phyloP scores from a whole-genome alignment of 176 grass and related monocot species.

The Triticum timopheevii region DNA sequence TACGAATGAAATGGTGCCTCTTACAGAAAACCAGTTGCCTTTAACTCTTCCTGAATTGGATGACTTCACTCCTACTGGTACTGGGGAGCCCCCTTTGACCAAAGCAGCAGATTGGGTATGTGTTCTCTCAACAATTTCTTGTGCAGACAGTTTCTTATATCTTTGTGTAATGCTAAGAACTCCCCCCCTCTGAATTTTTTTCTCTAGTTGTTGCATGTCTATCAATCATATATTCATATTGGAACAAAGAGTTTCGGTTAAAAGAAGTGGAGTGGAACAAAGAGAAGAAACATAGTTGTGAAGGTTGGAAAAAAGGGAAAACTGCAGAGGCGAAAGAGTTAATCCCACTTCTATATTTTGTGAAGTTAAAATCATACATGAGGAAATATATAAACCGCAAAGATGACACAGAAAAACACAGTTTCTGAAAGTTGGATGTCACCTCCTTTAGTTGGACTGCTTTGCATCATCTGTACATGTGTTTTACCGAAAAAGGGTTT shows the following conservation, averaged over 20 bases:
- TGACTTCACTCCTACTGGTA: constrained; percentile 95
- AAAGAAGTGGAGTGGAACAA: not conserved
- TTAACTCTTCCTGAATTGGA: constrained; percentile 93
- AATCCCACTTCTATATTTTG: constrained; percentile 4
- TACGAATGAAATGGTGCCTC: constrained; percentile 68
- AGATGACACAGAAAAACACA: not conserved
- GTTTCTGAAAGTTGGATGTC: not conserved
- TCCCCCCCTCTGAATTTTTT: not conserved
- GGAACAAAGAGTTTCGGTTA: too few relatives aligned
- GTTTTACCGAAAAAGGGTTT: too few relatives aligned
- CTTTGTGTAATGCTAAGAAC: constrained; percentile 15
- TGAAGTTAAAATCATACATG: not conserved
- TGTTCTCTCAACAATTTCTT: constrained; percentile 7
- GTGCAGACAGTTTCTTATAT: not conserved
- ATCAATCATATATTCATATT: not conserved
- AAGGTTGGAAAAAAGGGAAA: not conserved
- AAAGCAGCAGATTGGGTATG: constrained; percentile 93
- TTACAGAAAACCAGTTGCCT: constrained; percentile 76
- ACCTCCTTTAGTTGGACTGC: not conserved
- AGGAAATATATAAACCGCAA: not conserved
- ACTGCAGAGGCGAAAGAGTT: not conserved
- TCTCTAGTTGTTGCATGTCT: not conserved
- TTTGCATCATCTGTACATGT: not conserved
- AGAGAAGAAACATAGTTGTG: not conserved
- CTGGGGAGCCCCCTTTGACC: constrained; percentile 86